Evolutionary conservation across 345 rosid species (phyloP), one percentile per base, ranked within the genome.

Genomic region (Hypericum perforatum): DNA sequence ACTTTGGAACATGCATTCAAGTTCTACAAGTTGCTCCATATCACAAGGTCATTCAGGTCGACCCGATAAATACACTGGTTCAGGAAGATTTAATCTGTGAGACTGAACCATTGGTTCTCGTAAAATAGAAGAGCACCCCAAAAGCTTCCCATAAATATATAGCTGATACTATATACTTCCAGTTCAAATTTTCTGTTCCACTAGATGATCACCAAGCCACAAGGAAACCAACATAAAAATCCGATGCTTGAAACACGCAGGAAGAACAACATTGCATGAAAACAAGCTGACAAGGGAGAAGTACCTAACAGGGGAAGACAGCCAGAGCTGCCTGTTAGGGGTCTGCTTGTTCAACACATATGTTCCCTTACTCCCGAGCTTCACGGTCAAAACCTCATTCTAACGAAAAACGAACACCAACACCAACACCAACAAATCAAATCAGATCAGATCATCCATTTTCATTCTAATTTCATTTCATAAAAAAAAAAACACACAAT

Each of bases 241-340:
- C 38, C 12, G 48, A 37, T 8, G 5, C 22, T 37, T 5, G 11
- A 8, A 49, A 47, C 56, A 37, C 14, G 16, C 42, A 32, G 37
- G 14, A 38, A 45, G 1, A 14, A 39, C 36, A 10, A 40, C 59
- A 14, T 58, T 22, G 36, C 10, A 14, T 10, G 44, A 45, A 11
- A 48, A 51, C 16, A 37, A 40, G 54, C 16, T 59, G 50, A n/a
- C 29, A 39, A 7, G 58, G 32, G 54, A 39, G 52, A 39, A 42
- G 39, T 73, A 90, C 94, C 94, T 90, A 61, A 78, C 73, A 0
- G 97, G 96, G 11, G 97, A 90, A 63, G 97, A 84, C 48, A 87
- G 70, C 96, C 98, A 81, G 60, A 91, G 80, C 67, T 91, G 96
- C 52, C 95, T 73, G 71, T 87, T 87, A 4, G 96, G 96, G 12